Percentiles rank a stretch among this genome's conserved stretches.
phyloP scores from a whole-genome alignment of 768 basidiomycete species.

The Agrocybe chaxingu region DNA sequence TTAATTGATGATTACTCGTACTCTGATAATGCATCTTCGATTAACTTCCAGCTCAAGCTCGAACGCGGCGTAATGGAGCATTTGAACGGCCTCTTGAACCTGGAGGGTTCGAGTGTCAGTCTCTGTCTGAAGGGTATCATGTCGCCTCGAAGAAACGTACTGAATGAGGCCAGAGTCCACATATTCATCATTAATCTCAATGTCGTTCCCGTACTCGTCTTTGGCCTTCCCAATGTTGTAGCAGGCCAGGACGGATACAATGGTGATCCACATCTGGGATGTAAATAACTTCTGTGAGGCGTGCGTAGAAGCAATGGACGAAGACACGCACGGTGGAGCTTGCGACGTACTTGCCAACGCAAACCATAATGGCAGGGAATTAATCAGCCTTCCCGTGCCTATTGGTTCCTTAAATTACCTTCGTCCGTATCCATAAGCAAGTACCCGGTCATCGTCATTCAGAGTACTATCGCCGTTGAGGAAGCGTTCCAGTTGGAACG shows the following conservation, averaged over 20 bases:
- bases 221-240: slow-evolving; percentile 1
- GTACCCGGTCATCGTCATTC: not conserved
- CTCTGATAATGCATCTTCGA: too few relatives aligned
- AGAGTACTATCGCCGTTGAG: not conserved
- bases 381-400: not conserved
- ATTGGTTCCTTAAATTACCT: not conserved
- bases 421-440: slow-evolving; percentile 9
- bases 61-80: too few relatives aligned
- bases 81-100: too few relatives aligned
- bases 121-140: too few relatives aligned
- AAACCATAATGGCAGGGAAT: slow-evolving; percentile 4
- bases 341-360: slow-evolving; percentile 12
- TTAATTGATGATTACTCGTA: too few relatives aligned
- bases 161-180: not conserved
- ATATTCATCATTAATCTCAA: slow-evolving; percentile 7
- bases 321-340: slow-evolving; percentile 4
- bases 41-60: too few relatives aligned
- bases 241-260: slow-evolving; percentile 1
- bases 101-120: too few relatives aligned
- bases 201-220: slow-evolving; percentile 10
- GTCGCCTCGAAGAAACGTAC: not conserved
- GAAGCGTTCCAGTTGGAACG: slow-evolving; percentile 21
- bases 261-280: slow-evolving; percentile 2
- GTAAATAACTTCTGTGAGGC: too few relatives aligned
- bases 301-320: not conserved